A percentile compares a stretch with the other conserved stretches of the same genome.
phyloP scores from a whole-genome alignment of 345 rosid species.

The Barbarea vulgaris region DNA sequence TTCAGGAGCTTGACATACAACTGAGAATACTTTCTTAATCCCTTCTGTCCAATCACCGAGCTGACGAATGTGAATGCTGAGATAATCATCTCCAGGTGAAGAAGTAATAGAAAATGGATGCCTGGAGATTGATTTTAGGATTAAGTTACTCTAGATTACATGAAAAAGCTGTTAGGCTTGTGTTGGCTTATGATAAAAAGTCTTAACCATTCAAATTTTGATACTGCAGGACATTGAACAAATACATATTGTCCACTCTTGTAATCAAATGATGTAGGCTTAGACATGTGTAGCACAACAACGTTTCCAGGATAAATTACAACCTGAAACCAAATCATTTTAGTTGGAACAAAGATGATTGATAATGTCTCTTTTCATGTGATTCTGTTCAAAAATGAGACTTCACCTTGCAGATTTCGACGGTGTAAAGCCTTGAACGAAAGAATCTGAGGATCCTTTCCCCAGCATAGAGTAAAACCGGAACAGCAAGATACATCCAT shows the following conservation, averaged over 20 bases:
- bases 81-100: slow-evolving; percentile 86
- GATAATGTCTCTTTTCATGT: neutral
- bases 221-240: slow-evolving; percentile 72
- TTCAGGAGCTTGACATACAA: slow-evolving; percentile 57
- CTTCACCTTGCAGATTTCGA: slow-evolving; percentile 70
- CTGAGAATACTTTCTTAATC: slow-evolving; percentile 71
- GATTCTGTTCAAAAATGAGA: neutral
- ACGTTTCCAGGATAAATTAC: slow-evolving; percentile 42
- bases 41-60: slow-evolving; percentile 96
- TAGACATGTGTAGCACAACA: slow-evolving; percentile 62
- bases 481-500: slow-evolving; percentile 97
- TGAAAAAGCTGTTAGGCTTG: neutral
- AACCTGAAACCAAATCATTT: slow-evolving; percentile 28
- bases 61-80: slow-evolving; percentile 55
- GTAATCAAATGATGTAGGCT: slow-evolving; percentile 72
- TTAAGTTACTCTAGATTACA: neutral
- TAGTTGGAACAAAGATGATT: neutral
- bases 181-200: neutral
- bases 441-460: slow-evolving; percentile 88
- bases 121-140: slow-evolving; percentile 49
- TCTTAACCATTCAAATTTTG: slow-evolving; percentile 76
- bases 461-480: slow-evolving; percentile 74
- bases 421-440: slow-evolving; percentile 80
- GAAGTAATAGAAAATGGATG: slow-evolving; percentile 99
- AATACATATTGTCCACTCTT: slow-evolving; percentile 82